Conservation (phyloP, 2,329 filamentous ascomycete genomes). For the Colletotrichum spinosum region DNA sequence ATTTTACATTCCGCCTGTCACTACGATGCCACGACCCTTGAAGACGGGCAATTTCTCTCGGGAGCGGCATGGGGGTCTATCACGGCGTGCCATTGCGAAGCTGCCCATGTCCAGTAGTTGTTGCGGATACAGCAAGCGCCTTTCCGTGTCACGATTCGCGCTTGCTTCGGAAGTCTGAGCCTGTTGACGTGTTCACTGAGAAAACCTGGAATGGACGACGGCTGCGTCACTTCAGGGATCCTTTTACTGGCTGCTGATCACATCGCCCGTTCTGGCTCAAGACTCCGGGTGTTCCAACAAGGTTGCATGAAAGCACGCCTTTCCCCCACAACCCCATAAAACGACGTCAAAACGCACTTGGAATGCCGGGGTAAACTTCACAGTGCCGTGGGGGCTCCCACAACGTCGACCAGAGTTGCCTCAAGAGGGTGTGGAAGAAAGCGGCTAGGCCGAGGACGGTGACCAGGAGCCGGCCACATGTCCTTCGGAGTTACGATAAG, state of each 20-base stretch:
- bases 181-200: not conserved
- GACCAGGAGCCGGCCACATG: conserved; percentile 20
- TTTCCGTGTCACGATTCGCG: not conserved
- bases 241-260: conserved; percentile 20
- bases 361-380: conserved; percentile 30
- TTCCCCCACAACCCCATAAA: conserved; percentile 38
- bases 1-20: conserved; percentile 18
- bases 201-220: conserved; percentile 11
- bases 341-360: conserved; percentile 35
- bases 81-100: too few species aligned
- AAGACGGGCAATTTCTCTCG: conserved; percentile 1
- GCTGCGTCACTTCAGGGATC: conserved; percentile 24
- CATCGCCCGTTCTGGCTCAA: conserved; percentile 21
- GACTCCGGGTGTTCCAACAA: conserved; percentile 29
- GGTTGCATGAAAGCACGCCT: conserved; percentile 33
- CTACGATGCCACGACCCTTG: conserved; percentile 14
- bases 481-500: conserved; percentile 29
- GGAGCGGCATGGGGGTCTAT: too few species aligned
- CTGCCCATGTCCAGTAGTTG: too few species aligned
- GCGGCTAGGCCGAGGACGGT: conserved; percentile 19
- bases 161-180: conserved; percentile 11
- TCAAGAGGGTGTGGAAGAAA: conserved; percentile 26
- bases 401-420: conserved; percentile 18
- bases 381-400: conserved; percentile 36
- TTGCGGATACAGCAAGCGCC: too few species aligned